Conservation (phyloP, 106 monocot species). For the Posidonia australis region DNA sequence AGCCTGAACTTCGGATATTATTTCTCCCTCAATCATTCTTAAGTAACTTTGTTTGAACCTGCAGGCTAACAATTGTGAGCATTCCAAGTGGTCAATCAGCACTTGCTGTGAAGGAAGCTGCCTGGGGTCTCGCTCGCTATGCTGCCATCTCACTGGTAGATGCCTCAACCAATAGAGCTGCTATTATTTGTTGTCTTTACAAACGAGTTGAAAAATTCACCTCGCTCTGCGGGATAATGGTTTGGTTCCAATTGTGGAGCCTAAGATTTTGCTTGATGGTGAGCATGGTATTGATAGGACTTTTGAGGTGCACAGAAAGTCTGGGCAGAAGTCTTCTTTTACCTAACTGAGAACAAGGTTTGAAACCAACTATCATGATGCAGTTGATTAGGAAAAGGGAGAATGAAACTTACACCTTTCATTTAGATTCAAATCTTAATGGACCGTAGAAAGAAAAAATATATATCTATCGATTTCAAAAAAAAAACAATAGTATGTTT, state of each 20-base stretch:
- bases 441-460: no score
- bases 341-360: conserved; percentile 31
- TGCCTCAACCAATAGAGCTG: no score
- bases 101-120: conserved; percentile 73
- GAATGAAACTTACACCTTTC: no score
- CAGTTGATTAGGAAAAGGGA: no score
- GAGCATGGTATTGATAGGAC: conserved; percentile 35
- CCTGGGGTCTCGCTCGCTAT: conserved; percentile 58
- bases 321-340: conserved; percentile 39
- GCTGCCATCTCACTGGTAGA: conserved; percentile 46
- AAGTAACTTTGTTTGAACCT: neutral
- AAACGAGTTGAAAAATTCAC: no score
- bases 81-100: conserved; percentile 59
- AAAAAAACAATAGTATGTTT: no score
- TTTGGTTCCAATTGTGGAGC: conserved; percentile 31
- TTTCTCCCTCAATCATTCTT: no score
- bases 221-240: conserved; percentile 21
- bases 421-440: no score
- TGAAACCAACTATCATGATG: no score
- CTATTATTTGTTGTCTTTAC: no score
- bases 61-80: conserved; percentile 89
- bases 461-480: no score
- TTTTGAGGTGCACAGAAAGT: conserved; percentile 31
- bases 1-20: no score
- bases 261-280: conserved; percentile 34